These are phyloP conservation scores for Gastrolobium bilobum DNA, from an alignment of 306 rosid genomes.

Conservation along the genomic window DNA sequence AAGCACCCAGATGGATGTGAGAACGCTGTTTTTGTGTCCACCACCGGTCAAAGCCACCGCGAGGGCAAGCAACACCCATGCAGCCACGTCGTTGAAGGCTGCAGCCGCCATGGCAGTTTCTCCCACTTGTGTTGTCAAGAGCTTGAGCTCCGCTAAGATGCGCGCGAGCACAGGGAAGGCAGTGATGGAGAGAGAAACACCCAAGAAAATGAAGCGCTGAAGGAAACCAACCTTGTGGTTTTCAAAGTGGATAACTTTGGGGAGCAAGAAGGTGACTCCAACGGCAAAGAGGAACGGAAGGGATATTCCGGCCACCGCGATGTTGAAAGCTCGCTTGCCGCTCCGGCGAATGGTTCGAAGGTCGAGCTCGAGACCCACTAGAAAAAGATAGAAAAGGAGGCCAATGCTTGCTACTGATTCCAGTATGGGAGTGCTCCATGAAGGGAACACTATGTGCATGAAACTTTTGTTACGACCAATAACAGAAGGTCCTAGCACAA, in stretches of 20 bases:
- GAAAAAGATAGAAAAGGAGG: constrained; percentile 75
- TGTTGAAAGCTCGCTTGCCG: constrained; percentile 64
- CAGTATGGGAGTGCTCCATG: constrained; percentile 76
- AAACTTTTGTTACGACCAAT: constrained; percentile 69
- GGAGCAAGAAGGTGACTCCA: constrained; percentile 67
- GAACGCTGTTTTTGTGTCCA: constrained; percentile 16
- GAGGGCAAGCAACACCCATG: constrained; percentile 82
- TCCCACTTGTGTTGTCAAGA: constrained; percentile 71
- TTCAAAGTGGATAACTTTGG: constrained; percentile 54
- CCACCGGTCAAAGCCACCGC: constrained; percentile 65
- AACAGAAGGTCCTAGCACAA: constrained; percentile 82
- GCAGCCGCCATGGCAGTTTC: constrained; percentile 93
- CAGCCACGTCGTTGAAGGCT: constrained; percentile 85
- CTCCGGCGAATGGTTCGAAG: constrained; percentile 64
- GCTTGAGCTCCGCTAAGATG: constrained; percentile 83
- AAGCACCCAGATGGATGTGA: constrained; percentile 42
- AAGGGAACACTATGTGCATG: constrained; percentile 64
- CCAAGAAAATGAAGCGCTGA: constrained; percentile 73
- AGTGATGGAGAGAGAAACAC: constrained; percentile 84
- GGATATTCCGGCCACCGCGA: constrained; percentile 76
- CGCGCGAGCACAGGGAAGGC: constrained; percentile 92
- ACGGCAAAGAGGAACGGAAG: constrained; percentile 72
- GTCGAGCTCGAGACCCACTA: constrained; percentile 83
- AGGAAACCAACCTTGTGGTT: constrained; percentile 56
- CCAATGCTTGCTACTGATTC: constrained; percentile 83